These are phyloP conservation scores for Fraxinus platypoda DNA, from an alignment of 305 asterid genomes.

Conservation along the genomic window DNA sequence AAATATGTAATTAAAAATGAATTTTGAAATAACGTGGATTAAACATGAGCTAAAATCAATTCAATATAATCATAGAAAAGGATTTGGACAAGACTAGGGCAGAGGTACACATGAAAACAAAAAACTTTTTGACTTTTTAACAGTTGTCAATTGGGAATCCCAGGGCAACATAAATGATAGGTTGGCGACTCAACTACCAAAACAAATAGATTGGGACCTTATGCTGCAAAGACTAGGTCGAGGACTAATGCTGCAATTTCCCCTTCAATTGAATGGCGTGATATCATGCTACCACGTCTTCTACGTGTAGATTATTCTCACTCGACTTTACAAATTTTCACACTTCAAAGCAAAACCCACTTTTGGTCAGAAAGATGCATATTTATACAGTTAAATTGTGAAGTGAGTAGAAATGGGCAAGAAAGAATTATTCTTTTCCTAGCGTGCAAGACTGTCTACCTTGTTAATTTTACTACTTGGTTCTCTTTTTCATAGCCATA, in stretches of 20 bases:
- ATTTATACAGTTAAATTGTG: slow-evolving; percentile 10
- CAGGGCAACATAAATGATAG: not conserved
- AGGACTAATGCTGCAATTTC: not conserved
- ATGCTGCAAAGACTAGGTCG: not conserved
- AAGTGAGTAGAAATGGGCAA: slow-evolving; percentile 20
- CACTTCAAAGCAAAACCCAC: slow-evolving; percentile 16
- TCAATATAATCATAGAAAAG: not conserved
- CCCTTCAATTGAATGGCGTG: not conserved
- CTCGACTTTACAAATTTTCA: not conserved
- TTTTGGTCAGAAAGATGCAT: slow-evolving; percentile 19
- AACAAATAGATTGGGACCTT: not conserved
- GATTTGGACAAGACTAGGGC: not conserved
- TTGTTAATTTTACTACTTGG: not conserved
- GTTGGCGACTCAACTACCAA: not conserved
- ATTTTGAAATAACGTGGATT: too few species aligned
- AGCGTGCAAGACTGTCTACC: slow-evolving; percentile 31
- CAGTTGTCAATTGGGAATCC: not conserved
- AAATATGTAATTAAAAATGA: too few species aligned
- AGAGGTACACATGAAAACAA: not conserved
- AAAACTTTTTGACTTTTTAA: not conserved
- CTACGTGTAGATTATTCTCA: not conserved
- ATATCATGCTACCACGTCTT: not conserved
- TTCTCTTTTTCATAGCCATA: slow-evolving; percentile 3
- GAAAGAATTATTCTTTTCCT: slow-evolving; percentile 43
- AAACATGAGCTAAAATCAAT: not conserved